These are phyloP conservation scores for Kwoniella sp. DNA, from an alignment of 768 basidiomycete species.

Conservation along the genomic window DNA sequence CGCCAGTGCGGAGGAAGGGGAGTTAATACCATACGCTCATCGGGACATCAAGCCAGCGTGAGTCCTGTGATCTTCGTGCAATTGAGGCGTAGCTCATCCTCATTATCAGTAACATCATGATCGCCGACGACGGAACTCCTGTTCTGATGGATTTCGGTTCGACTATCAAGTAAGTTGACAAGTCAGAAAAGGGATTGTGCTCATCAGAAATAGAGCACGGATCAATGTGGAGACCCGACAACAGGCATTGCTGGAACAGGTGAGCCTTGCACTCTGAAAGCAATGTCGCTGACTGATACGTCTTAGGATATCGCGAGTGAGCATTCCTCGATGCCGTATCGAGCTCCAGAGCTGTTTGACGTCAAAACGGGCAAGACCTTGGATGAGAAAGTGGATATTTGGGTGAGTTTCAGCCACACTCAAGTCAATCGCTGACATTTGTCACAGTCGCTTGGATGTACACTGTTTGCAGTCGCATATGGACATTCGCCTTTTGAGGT, in stretches of 20 bases:
- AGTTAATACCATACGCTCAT: constrained; percentile 88
- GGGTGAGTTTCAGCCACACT: constrained; percentile 66
- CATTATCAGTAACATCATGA: constrained; percentile 81
- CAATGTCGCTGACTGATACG: background rate
- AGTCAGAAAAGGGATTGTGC: background rate
- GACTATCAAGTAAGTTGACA: constrained; percentile 62
- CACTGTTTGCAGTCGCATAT: constrained; percentile 90
- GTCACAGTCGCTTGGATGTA: constrained; percentile 88
- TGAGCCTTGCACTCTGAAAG: constrained; percentile 44
- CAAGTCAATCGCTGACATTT: constrained; percentile 1
- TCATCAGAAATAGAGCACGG: constrained; percentile 61
- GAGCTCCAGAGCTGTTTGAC: constrained; percentile 96
- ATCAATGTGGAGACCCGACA: constrained; percentile 77
- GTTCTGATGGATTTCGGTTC: constrained; percentile 99
- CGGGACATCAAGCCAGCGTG: constrained; percentile 95
- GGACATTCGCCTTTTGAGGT: constrained; percentile 96
- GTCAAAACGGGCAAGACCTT: constrained; percentile 84
- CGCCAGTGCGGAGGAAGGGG: constrained; percentile 57
- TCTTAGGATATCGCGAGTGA: constrained; percentile 90
- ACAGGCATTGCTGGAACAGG: constrained; percentile 87
- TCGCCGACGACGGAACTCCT: constrained; percentile 83
- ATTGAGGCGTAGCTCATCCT: too few species aligned
- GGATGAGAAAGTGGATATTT: constrained; percentile 95
- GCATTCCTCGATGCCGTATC: constrained; percentile 97
- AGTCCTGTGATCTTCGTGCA: constrained; percentile 47